Conservation (phyloP, 257 asterid genomes). For the Craterostigma plantagineum region DNA sequence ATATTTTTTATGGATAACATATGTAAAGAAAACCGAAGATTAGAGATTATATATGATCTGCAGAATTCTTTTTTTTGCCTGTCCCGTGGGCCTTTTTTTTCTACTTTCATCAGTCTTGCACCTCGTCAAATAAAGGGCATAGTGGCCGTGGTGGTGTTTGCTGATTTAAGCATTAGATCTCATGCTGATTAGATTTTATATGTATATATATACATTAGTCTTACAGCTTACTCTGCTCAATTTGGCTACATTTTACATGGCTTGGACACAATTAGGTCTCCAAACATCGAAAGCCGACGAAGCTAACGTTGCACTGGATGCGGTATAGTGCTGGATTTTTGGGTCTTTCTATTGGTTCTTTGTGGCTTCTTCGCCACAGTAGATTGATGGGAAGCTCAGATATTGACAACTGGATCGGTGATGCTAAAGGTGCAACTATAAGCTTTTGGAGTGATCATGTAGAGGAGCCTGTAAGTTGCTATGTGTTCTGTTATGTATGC, state of each 20-base stretch:
- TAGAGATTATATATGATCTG: no score
- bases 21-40: neutral
- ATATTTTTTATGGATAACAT: neutral
- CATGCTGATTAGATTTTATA: no score
- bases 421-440: conserved; percentile 64
- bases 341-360: conserved; percentile 65
- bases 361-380: conserved; percentile 97
- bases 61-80: no score
- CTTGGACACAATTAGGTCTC: conserved; percentile 41
- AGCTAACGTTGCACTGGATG: conserved; percentile 69
- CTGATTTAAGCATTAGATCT: no score
- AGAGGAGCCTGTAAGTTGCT: conserved; percentile 81
- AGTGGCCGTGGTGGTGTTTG: no score
- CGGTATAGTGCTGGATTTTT: conserved; percentile 64
- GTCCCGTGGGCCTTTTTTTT: no score
- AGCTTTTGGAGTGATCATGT: conserved; percentile 94
- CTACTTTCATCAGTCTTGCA: no score
- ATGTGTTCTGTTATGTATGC: conserved; percentile 6
- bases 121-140: no score
- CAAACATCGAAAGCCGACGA: conserved; percentile 67
- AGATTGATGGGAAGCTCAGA: conserved; percentile 92
- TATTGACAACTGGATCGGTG: conserved; percentile 83
- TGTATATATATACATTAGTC: no score
- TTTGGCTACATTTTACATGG: conserved; percentile 2
- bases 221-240: no score